Conservation (phyloP, 257 asterid genomes). For the Solanum chilense region DNA sequence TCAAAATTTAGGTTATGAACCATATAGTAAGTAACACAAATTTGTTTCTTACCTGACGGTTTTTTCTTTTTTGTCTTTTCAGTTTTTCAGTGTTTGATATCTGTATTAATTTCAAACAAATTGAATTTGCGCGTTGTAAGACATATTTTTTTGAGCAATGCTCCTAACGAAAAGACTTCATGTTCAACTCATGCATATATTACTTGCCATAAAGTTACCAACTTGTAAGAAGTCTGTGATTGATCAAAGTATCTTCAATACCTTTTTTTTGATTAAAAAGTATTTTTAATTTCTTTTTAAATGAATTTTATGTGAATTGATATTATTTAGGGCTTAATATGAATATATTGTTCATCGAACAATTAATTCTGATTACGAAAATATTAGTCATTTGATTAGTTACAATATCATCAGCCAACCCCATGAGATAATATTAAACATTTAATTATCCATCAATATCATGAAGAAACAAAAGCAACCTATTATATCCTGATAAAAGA, state of each 20-base stretch:
- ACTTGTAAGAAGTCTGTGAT: background rate
- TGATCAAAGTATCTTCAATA: background rate
- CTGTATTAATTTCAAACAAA: too few relatives aligned
- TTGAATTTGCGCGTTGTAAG: background rate
- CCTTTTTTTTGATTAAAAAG: rapidly evolving
- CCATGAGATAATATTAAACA: background rate
- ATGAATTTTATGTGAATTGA: background rate
- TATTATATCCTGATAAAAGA: background rate
- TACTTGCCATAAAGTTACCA: background rate
- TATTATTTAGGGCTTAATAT: background rate
- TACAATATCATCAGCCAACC: background rate
- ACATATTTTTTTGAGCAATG: too few relatives aligned
- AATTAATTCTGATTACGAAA: background rate
- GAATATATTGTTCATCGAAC: background rate
- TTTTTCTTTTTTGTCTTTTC: too few relatives aligned
- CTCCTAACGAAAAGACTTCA: background rate
- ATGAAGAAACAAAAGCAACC: background rate
- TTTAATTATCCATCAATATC: background rate
- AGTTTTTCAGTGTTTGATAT: too few relatives aligned
- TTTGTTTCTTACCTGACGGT: background rate
- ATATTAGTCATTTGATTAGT: background rate
- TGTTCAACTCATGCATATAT: too few relatives aligned
- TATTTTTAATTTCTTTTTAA: background rate
- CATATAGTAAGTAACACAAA: background rate
- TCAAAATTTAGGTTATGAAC: background rate